Percentiles rank a stretch among this genome's conserved stretches.
Conservation (phyloP, 208 protist genomes). For the Acanthamoeba sp. region DNA sequence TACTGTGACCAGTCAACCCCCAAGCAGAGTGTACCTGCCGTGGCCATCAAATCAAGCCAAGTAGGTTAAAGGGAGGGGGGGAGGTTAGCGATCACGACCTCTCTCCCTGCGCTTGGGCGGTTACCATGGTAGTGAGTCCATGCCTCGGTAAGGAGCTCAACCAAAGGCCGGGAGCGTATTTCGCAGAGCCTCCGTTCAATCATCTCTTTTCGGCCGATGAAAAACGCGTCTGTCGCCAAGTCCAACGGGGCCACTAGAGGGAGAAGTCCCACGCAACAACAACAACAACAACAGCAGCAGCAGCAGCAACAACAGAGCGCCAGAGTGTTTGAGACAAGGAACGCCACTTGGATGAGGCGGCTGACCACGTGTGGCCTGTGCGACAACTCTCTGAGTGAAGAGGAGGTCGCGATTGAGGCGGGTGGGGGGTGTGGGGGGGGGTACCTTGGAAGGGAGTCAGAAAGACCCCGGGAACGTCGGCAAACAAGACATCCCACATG, state of each 20-base stretch:
- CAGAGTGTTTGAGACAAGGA: too few species aligned
- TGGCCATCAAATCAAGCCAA: too few species aligned
- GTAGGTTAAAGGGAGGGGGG: too few species aligned
- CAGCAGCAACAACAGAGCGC: too few species aligned
- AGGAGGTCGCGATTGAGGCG: too few species aligned
- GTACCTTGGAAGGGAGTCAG: conserved; percentile 47
- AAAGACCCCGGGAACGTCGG: conserved; percentile 27
- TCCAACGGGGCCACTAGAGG: conserved; percentile 26
- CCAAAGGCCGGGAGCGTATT: background rate
- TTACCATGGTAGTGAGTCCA: conserved; percentile 43
- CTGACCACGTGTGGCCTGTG: too few species aligned
- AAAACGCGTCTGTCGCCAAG: conserved; percentile 24
- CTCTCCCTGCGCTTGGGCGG: background rate
- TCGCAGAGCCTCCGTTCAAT: background rate
- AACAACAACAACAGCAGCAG: too few species aligned
- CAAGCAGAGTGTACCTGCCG: conserved; percentile 20
- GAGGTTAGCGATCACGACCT: too few species aligned
- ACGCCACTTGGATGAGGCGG: too few species aligned
- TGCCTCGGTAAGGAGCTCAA: background rate
- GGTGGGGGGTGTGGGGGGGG: background rate
- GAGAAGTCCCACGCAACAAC: background rate
- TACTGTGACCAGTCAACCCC: conserved; percentile 24
- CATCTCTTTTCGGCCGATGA: background rate
- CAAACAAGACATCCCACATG: conserved; percentile 65
- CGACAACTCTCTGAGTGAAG: too few species aligned